phyloP scores from a whole-genome alignment of 2,329 filamentous ascomycete species.

The Penicillium sp. region DNA sequence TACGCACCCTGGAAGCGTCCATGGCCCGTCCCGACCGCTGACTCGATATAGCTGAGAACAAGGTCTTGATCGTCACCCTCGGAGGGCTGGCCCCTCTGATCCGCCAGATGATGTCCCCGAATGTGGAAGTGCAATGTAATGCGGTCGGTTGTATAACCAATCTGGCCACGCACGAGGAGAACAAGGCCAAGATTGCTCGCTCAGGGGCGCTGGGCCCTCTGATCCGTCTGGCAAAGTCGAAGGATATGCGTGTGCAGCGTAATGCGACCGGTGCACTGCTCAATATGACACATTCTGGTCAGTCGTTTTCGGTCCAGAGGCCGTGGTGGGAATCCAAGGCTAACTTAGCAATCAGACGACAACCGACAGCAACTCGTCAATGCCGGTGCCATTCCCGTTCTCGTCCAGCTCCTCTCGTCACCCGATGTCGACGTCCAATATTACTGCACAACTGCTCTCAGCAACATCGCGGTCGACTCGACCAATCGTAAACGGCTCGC shows the following conservation, averaged over 20 bases:
- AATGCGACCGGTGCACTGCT: slow-evolving; percentile 94
- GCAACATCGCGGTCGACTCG: slow-evolving; percentile 95
- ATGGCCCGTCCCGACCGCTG: slow-evolving; percentile 36
- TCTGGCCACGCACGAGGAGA: slow-evolving; percentile 95
- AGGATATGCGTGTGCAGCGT: slow-evolving; percentile 96
- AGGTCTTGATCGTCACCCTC: slow-evolving; percentile 90
- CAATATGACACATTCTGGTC: slow-evolving; percentile 99
- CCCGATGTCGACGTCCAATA: slow-evolving; percentile 97
- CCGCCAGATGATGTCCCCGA: slow-evolving; percentile 95
- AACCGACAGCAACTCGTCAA: slow-evolving; percentile 97
- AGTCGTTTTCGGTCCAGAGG: slow-evolving; percentile 23
- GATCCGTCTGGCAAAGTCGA: slow-evolving; percentile 89
- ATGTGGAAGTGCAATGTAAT: slow-evolving; percentile 98
- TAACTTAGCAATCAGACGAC: slow-evolving; percentile 64
- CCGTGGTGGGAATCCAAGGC: not conserved
- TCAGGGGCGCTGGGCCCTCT: slow-evolving; percentile 89
- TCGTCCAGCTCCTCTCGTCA: slow-evolving; percentile 91
- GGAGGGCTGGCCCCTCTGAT: slow-evolving; percentile 89
- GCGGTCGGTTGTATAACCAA: slow-evolving; percentile 99
- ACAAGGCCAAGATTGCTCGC: slow-evolving; percentile 96
- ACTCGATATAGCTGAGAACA: slow-evolving; percentile 80
- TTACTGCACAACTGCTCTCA: slow-evolving; percentile 97
- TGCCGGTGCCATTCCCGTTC: slow-evolving; percentile 93
- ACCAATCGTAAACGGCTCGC: slow-evolving; percentile 88
- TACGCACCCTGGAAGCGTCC: slow-evolving; percentile 40